These are phyloP conservation scores for Dendrocalamus latiflorus DNA, from an alignment of 202 grass and related monocot genomes.

Conservation along the genomic window DNA sequence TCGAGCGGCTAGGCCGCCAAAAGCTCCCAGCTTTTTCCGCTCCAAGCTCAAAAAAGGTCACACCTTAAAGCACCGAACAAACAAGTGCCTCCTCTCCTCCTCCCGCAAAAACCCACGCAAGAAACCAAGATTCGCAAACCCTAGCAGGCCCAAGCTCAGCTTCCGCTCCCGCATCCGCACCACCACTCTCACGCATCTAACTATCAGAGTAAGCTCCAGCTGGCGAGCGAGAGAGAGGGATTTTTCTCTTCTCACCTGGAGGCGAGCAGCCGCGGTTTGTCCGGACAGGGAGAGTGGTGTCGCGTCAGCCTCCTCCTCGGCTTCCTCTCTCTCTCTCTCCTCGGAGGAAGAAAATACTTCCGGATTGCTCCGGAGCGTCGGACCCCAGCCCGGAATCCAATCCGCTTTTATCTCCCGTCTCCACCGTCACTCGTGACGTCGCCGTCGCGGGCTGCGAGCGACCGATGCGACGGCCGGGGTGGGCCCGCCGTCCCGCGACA, in stretches of 20 bases:
- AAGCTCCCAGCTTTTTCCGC: neutral
- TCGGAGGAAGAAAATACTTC: too few relatives aligned
- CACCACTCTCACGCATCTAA: neutral
- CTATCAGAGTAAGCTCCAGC: neutral
- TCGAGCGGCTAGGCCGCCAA: neutral
- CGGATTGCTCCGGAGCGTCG: neutral
- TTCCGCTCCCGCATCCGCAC: neutral
- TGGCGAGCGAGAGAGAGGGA: neutral
- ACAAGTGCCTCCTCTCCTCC: neutral
- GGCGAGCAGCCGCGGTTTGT: neutral
- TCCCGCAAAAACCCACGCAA: neutral
- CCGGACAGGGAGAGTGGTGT: neutral
- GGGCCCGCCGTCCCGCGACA: too few relatives aligned
- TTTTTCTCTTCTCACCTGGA: neutral
- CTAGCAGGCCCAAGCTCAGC: constrained; percentile 27
- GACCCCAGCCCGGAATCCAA: constrained; percentile 20
- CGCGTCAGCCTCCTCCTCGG: constrained; percentile 3
- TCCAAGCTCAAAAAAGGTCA: neutral
- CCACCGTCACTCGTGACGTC: too few relatives aligned
- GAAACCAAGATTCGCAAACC: constrained; percentile 21
- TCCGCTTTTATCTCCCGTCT: too few relatives aligned
- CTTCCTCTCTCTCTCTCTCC: neutral
- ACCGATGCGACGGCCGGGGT: too few relatives aligned
- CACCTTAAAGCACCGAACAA: neutral
- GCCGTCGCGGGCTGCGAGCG: too few relatives aligned